Conservation (phyloP, 176 grass and related monocot genomes). For the Saccharum officinarum region DNA sequence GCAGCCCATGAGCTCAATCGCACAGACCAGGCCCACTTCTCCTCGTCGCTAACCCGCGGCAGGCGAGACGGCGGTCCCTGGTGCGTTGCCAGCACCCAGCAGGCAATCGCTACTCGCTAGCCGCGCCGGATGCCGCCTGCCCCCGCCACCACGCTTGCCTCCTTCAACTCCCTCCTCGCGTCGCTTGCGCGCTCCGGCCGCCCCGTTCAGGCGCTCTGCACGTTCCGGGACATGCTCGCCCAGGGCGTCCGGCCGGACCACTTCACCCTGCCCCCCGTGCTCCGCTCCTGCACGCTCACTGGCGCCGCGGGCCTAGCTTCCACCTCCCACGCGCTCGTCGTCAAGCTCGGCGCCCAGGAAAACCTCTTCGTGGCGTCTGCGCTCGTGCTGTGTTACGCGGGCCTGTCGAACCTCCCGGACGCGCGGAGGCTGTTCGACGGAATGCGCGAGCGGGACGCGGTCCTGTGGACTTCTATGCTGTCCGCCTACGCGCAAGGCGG, state of each 20-base stretch:
- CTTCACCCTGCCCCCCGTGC: slow-evolving; percentile 66
- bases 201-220: slow-evolving; percentile 34
- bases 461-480: slow-evolving; percentile 80
- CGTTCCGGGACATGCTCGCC: slow-evolving; percentile 57
- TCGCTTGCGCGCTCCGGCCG: slow-evolving; percentile 53
- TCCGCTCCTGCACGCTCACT: slow-evolving; percentile 54
- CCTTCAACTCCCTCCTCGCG: slow-evolving; percentile 53
- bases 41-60: background rate
- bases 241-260: slow-evolving; percentile 38
- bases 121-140: slow-evolving; percentile 27
- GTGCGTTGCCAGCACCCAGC: background rate
- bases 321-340: slow-evolving; percentile 49
- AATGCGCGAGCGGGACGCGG: slow-evolving; percentile 61
- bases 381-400: slow-evolving; percentile 45
- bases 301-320: slow-evolving; percentile 28
- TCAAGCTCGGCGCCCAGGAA: slow-evolving; percentile 46
- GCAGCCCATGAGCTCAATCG: too few relatives aligned
- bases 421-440: slow-evolving; percentile 66
- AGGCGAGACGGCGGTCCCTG: background rate
- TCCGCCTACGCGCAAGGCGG: slow-evolving; percentile 58
- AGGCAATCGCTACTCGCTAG: background rate
- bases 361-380: slow-evolving; percentile 65
- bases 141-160: slow-evolving; percentile 27
- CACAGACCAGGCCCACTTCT: too few relatives aligned
- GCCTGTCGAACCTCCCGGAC: slow-evolving; percentile 37